Evolutionary conservation across 1,284 basidiomycete species (phyloP), one percentile per base, ranked within the genome.

Genomic region (Austroboletus niveus): DNA sequence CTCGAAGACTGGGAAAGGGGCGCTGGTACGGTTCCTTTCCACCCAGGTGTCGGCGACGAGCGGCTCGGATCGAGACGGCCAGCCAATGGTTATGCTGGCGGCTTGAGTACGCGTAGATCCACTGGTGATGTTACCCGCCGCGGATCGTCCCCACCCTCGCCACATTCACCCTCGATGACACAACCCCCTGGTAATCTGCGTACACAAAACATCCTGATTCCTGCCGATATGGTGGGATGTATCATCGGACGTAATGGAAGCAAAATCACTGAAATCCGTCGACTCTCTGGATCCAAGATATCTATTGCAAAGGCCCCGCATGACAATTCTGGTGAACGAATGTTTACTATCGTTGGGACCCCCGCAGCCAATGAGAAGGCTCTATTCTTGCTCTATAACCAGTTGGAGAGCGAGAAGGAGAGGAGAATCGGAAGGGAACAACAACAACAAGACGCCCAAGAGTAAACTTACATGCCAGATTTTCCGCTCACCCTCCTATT

Each of bases 181-280:
- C 80, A 71, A 72, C 80, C 61, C 60, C 82, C 69, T 24, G 81
- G 80, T 50, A 95, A 95, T 72, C 79, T 98, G 57, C 91, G 95
- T 60, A 98, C 96, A 12, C 96, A 99, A 75, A 98, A 97, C 75
- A 99, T 99, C 64, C 96, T 95, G 60, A 99, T 99, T 64, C 96
- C 96, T 47, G 90, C 89, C 59, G 94, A 98, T 76, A 99, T 99
- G 96, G 96, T 98, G 60, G 94, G 94, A 54, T 96, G 93, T 70
- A 96, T 96, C 73, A 96, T 96, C 65, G 96, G 96, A 57, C 92
- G 94, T 60, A 94, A 90, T 66, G 96, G 96, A 34, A 90, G 92
- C 63, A 99, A 98, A 80, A 99, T 99, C 64, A 98, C 95, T 54
- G 96, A 99, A 74, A 99, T 99, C 70, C 90, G 96, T 61, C 89